These are phyloP conservation scores for Alliaria petiolata DNA, from an alignment of 345 rosid genomes.

Conservation along the genomic window DNA sequence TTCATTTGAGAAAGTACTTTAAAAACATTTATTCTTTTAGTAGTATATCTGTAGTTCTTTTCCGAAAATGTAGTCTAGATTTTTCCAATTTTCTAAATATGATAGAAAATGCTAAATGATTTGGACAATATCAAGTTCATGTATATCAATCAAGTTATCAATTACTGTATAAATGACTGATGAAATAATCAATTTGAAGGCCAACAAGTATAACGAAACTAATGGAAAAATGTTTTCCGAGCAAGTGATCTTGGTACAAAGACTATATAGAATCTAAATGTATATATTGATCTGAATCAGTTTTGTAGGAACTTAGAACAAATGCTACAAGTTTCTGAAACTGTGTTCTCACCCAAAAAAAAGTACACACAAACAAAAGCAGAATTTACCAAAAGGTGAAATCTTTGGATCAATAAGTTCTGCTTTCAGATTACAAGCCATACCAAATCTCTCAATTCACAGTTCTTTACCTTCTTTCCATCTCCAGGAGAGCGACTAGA, in stretches of 20 bases:
- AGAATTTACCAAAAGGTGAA: not conserved
- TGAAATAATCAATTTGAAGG: too few relatives aligned
- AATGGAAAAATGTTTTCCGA: not conserved
- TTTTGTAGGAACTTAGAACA: too few relatives aligned
- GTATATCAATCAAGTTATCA: not conserved
- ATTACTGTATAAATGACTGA: not conserved
- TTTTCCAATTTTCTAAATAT: too few relatives aligned
- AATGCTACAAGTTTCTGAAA: constrained; percentile 16
- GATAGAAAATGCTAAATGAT: too few relatives aligned
- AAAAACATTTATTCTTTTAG: too few relatives aligned
- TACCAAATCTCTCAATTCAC: constrained; percentile 5
- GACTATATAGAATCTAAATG: not conserved
- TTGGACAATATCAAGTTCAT: too few relatives aligned
- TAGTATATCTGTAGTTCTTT: too few relatives aligned
- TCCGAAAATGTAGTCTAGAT: too few relatives aligned
- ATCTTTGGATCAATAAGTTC: not conserved
- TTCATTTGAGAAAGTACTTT: too few relatives aligned
- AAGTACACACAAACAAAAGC: not conserved
- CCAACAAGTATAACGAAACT: too few relatives aligned
- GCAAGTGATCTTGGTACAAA: not conserved
- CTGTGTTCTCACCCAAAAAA: not conserved
- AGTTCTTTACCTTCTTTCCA: not conserved
- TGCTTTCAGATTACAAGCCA: constrained; percentile 16
- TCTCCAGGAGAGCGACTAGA: not conserved
- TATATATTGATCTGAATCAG: constrained; percentile 9